phyloP scores from a whole-genome alignment of 768 basidiomycete genomes.

The Hericium alpestre region DNA sequence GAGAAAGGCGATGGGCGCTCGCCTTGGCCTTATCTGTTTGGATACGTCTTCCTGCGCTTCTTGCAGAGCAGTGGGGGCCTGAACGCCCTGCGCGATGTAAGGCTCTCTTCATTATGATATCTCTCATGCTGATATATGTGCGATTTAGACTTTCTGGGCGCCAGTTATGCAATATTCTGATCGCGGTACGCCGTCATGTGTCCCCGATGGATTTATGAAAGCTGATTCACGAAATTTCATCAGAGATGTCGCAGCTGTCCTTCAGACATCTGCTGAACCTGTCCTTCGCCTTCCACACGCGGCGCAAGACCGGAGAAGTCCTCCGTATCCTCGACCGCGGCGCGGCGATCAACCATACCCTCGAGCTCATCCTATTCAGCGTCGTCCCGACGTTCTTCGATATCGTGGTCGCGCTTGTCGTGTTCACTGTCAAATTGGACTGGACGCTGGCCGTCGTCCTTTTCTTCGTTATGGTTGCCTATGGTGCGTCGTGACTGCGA shows the following conservation, averaged over 20 bases:
- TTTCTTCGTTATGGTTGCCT: slow-evolving; percentile 62
- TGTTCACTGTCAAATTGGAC: slow-evolving; percentile 54
- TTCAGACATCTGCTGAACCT: slow-evolving; percentile 83
- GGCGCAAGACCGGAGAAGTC: slow-evolving; percentile 77
- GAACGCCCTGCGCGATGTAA: slow-evolving; percentile 42
- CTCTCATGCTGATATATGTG: background rate
- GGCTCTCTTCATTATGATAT: slow-evolving; percentile 1
- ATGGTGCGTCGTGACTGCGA: slow-evolving; percentile 33
- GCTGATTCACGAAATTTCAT: slow-evolving; percentile 1
- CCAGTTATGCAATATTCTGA: slow-evolving; percentile 89
- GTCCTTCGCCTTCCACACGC: slow-evolving; percentile 75
- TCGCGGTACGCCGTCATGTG: slow-evolving; percentile 30
- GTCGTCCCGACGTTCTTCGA: slow-evolving; percentile 79
- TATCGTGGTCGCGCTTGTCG: slow-evolving; percentile 55
- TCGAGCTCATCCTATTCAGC: slow-evolving; percentile 78
- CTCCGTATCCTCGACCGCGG: slow-evolving; percentile 76
- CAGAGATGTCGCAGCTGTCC: slow-evolving; percentile 79
- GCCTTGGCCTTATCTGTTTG: slow-evolving; percentile 60
- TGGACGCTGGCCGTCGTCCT: slow-evolving; percentile 60
- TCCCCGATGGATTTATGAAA: background rate
- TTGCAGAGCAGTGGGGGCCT: slow-evolving; percentile 72
- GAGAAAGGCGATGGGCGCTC: slow-evolving; percentile 36
- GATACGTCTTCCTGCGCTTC: slow-evolving; percentile 62
- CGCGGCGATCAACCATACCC: slow-evolving; percentile 74
- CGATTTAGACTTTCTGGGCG: slow-evolving; percentile 56